Percentiles rank a stretch among this genome's conserved stretches.
These are phyloP conservation scores for Boletus tylopilopsis DNA, from an alignment of 768 basidiomycete genomes.

Conservation along the genomic window DNA sequence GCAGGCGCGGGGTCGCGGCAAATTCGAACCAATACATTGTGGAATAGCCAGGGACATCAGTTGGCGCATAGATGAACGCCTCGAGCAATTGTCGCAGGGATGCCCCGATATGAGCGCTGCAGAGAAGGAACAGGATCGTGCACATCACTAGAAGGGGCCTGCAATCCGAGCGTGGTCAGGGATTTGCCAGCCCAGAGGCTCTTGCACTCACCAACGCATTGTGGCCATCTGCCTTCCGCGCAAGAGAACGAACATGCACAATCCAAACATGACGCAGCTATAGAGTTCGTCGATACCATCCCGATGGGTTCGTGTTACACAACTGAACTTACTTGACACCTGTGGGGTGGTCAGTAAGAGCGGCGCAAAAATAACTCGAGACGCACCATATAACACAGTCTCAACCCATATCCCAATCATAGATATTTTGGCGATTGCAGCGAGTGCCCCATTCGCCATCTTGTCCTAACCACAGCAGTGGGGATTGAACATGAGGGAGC, in stretches of 20 bases:
- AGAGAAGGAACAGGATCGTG: neutral
- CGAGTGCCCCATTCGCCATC: neutral
- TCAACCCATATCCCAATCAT: neutral
- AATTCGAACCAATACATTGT: slow-evolving; percentile 1
- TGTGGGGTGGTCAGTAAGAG: neutral
- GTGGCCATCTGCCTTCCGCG: neutral
- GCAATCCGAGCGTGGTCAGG: neutral
- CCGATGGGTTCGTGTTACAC: neutral
- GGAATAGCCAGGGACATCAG: neutral
- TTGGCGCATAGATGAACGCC: neutral
- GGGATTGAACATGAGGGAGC: too few relatives aligned
- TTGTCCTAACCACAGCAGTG: neutral
- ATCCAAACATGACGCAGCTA: neutral
- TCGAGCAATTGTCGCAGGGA: slow-evolving; percentile 1
- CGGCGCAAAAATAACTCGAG: neutral
- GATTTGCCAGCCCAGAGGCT: neutral
- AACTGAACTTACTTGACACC: neutral
- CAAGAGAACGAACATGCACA: neutral
- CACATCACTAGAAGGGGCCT: neutral
- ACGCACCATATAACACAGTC: neutral
- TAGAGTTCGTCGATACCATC: neutral
- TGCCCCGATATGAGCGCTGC: neutral
- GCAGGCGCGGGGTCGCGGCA: neutral
- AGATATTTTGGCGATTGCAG: neutral
- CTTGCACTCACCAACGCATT: neutral